Evolutionary conservation across 306 rosid genomes (phyloP).

Genomic region (Betula pendula): DNA sequence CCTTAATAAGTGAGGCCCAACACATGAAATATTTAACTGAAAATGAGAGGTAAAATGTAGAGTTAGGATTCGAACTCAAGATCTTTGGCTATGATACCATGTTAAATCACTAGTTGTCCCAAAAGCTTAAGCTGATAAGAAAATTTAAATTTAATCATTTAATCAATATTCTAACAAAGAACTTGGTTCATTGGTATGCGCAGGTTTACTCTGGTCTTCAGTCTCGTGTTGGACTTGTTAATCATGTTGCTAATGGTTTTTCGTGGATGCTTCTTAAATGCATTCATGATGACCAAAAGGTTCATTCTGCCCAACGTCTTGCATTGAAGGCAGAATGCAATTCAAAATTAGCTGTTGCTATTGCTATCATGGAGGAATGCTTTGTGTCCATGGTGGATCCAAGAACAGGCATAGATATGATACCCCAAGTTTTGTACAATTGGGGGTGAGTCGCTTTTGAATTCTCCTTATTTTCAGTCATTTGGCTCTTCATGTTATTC

Average conservation of each 20-base stretch:
- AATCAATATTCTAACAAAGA: neutral
- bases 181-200: constrained; percentile 32
- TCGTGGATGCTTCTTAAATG: constrained; percentile 87
- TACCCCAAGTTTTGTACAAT: constrained; percentile 86
- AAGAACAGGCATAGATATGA: constrained; percentile 96
- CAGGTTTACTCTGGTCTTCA: constrained; percentile 84
- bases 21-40: too few relatives aligned
- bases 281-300: constrained; percentile 84
- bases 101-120: too few relatives aligned
- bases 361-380: constrained; percentile 95
- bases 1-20: too few relatives aligned
- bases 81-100: too few relatives aligned
- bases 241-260: constrained; percentile 58
- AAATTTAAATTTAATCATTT: too few relatives aligned
- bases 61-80: too few relatives aligned
- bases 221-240: constrained; percentile 66
- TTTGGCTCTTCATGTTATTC: constrained; percentile 9
- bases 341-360: constrained; percentile 88
- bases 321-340: constrained; percentile 94
- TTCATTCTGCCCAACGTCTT: constrained; percentile 82
- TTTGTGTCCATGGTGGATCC: constrained; percentile 94
- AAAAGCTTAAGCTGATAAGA: too few relatives aligned
- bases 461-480: constrained; percentile 20
- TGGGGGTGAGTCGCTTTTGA: constrained; percentile 71
- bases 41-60: too few relatives aligned